Base-by-base conservation (phyloP, 2,329 filamentous ascomycete genomes). In the Ilyonectria sp. region DNA sequence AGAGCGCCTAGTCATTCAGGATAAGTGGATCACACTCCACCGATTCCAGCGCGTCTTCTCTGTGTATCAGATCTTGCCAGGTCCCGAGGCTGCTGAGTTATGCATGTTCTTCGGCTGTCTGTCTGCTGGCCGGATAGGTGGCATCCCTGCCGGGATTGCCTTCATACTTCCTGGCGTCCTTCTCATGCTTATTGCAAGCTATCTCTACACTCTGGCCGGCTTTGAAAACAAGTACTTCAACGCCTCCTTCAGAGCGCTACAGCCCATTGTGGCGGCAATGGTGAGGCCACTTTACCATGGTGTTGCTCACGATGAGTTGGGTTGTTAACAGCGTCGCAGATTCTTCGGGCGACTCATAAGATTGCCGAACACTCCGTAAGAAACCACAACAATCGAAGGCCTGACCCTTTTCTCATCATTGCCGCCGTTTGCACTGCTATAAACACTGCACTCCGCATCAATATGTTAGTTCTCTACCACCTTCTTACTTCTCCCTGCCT, bases 1-100 rank as follows among this genome's bases (percentile, higher is more conserved):
- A 13, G 57, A 60, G 2, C 11, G 31, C 19, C 57, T 60, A 31
- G 57, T 60, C 10, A 26, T 60, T 31, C 57, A 60, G n/a, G 57
- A 60, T 26, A 60, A 60, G 44, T 60, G 57, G 57, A 60, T 60
- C 44, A 11, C 57, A 2, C 57, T 60, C 31, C 43, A 5, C 15
- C 57, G 43, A n/a, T 60, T 60, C 44, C 43, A 60, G 10, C 44
- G 57, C 43, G 43, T 60, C 57, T 60, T 64, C 44, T 65, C 62
- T 21, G 62, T 60, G 69, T 63, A 63, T n/a, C 60, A 63, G 50
- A 63, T 63, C 43, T 40, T 63, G 11, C 60, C 52, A 21, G 52
- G 52, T 6, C 26, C 26, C 26, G 26, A 26, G 26, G 26, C 26
- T 26, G 60, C 60, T 23, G 60, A 57, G 43, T 43, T 63, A 23